A percentile compares a stretch with the other conserved stretches of the same genome.
Conservation (phyloP, 805 yeast genomes). For the Candida ipomoeae region DNA sequence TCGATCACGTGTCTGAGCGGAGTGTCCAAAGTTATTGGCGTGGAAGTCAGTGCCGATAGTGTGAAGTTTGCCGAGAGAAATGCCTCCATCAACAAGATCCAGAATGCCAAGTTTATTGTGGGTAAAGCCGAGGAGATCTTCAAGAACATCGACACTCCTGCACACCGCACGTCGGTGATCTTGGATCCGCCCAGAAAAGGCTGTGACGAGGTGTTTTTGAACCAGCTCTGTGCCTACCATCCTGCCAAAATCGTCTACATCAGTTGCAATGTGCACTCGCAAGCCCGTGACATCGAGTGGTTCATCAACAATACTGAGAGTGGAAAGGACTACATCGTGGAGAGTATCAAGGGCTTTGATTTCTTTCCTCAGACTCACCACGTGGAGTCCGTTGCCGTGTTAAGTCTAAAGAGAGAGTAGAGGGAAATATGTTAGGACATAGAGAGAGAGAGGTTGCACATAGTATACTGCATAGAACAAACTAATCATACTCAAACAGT, state of each 20-base stretch:
- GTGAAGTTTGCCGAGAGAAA: constrained; percentile 83
- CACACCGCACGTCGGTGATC: constrained; percentile 76
- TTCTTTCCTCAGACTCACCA: constrained; percentile 95
- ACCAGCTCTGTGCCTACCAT: constrained; percentile 75
- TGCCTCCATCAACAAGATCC: constrained; percentile 69
- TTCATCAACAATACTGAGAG: constrained; percentile 63
- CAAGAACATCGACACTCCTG: constrained; percentile 70
- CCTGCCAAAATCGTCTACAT: constrained; percentile 91
- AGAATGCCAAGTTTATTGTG: constrained; percentile 77
- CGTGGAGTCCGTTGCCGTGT: constrained; percentile 82
- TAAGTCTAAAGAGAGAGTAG: constrained; percentile 22
- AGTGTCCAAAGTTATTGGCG: constrained; percentile 86
- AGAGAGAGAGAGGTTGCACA: no score
- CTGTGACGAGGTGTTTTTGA: constrained; percentile 82
- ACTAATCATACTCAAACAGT: no score
- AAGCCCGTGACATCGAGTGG: constrained; percentile 89
- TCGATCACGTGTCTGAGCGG: constrained; percentile 79
- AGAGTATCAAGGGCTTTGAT: constrained; percentile 89
- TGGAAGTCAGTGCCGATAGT: constrained; percentile 88
- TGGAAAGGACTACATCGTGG: constrained; percentile 64
- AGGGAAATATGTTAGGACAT: no score
- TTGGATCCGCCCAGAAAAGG: constrained; percentile 98
- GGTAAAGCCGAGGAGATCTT: constrained; percentile 94
- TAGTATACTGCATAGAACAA: not conserved
- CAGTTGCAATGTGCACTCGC: constrained; percentile 96